Evolutionary conservation across 495 filamentous ascomycete species (phyloP).

Genomic region (Recurvomyces mirabilis): DNA sequence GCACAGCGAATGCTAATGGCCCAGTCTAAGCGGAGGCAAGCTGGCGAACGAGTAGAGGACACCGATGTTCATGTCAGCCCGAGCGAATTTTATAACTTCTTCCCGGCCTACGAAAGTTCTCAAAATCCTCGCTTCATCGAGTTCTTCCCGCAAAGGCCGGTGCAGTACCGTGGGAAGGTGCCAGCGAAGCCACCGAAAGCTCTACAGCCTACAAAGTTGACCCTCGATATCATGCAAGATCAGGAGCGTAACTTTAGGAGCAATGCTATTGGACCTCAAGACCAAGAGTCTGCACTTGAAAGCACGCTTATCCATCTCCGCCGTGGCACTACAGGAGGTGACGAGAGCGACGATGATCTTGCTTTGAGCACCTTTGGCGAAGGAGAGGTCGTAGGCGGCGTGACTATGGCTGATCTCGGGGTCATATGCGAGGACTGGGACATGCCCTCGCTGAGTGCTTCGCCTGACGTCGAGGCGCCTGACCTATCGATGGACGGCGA

Average conservation of each 20-base stretch:
- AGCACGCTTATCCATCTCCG: neutral
- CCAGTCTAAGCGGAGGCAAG: constrained; percentile 25
- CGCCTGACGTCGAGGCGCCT: constrained; percentile 7
- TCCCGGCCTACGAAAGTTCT: constrained; percentile 57
- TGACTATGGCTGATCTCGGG: constrained; percentile 62
- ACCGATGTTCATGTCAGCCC: constrained; percentile 25
- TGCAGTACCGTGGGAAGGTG: constrained; percentile 55
- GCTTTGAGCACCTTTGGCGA: constrained; percentile 48
- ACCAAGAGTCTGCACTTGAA: neutral
- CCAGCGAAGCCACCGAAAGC: constrained; percentile 67
- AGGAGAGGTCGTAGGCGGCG: constrained; percentile 53
- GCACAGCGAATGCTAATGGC: constrained; percentile 17
- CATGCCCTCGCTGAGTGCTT: constrained; percentile 9
- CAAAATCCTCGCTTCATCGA: constrained; percentile 57
- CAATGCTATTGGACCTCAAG: neutral
- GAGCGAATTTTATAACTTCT: constrained; percentile 46
- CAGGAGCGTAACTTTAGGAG: constrained; percentile 70
- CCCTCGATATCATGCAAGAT: constrained; percentile 69
- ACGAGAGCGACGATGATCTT: constrained; percentile 39
- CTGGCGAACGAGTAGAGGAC: constrained; percentile 20
- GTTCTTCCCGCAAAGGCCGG: constrained; percentile 62
- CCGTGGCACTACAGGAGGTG: constrained; percentile 30
- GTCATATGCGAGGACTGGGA: constrained; percentile 77
- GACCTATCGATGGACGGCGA: constrained; percentile 14
- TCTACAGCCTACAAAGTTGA: constrained; percentile 74